Evolutionary conservation across 192 early-diverging fungal species (phyloP), one percentile per base, ranked within the genome.

Genomic region (Coemansia sp.): DNA sequence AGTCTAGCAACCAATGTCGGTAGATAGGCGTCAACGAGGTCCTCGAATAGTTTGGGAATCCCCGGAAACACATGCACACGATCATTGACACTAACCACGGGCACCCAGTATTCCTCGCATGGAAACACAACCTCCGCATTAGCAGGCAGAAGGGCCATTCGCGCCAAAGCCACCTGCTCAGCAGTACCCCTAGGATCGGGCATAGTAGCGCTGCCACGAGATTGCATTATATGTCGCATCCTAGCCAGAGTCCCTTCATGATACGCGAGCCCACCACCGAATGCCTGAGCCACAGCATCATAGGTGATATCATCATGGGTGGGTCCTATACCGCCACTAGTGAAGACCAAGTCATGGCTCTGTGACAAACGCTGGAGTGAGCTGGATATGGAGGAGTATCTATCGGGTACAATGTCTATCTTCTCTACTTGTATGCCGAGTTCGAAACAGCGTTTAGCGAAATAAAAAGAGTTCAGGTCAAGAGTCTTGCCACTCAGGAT

Each of bases 301-400:
- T 92, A 91, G 0, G 86, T 91, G 37, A 90, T 87, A 64, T 90
- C 86, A 57, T 89, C 88, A 65, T 88, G 85, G 0, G 89, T 89
- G 4, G 86, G 84, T 36, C 90, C 89, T 42, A 91, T 91, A 9
- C 91, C 91, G 26, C 91, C 91, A 62, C 82, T 87, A 21, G 91
- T 93, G 58, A 93, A 83, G 14, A 91, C 91, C 14, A 87, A 62
- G 60, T 83, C 74, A 67, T 82, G 85, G 6, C 42, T 55, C 8
- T 39, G 57, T 3, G 86, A 84, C 11, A 93, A 71, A 1, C 69
- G 66, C 42, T 50, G 65, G 0, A 91, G 73, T 7, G 85, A 70
- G 45, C 80, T 71, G 9, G 63, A 66, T 26, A 89, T 89, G 7
- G 55, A 56, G 1, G 57, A 26, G 37, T 48, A 38, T 10, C 55